These are phyloP conservation scores for Paramecium primaurelia DNA, from an alignment of 73 alveolate genomes.

Conservation along the genomic window DNA sequence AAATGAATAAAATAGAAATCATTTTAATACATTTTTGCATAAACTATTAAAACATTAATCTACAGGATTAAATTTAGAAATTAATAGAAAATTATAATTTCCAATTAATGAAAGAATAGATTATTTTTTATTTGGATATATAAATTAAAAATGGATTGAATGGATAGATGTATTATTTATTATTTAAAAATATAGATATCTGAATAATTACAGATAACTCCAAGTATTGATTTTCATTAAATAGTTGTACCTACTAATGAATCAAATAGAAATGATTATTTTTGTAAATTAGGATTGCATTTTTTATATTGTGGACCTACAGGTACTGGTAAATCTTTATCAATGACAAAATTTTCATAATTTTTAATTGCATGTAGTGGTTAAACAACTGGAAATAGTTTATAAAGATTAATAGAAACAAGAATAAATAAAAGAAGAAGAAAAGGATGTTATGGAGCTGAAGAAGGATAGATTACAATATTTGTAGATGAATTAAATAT, in stretches of 20 bases:
- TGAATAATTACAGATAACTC: conserved; percentile 32
- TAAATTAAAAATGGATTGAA: conserved; percentile 42
- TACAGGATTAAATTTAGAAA: not conserved
- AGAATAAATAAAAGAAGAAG: conserved; percentile 68
- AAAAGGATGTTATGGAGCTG: conserved; percentile 94
- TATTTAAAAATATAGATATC: not conserved
- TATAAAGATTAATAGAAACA: conserved; percentile 59
- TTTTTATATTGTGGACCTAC: conserved; percentile 99
- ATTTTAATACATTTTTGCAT: conserved; percentile 26
- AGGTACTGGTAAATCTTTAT: conserved; percentile 99
- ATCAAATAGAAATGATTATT: conserved; percentile 66
- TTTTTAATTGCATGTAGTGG: not conserved
- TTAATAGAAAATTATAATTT: conserved; percentile 3
- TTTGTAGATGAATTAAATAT: conserved; percentile 90
- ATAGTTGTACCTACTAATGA: conserved; percentile 98
- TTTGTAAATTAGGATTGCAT: conserved; percentile 88
- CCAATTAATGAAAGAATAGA: conserved; percentile 39
- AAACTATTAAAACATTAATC: not conserved
- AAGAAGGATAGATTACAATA: conserved; percentile 78
- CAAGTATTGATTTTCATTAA: conserved; percentile 73
- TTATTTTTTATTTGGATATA: conserved; percentile 14
- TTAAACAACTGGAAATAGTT: not conserved
- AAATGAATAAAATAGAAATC: conserved; percentile 3
- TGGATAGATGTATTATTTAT: not conserved
- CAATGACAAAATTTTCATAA: conserved; percentile 83